Base-by-base conservation (phyloP, 192 early-diverging fungal species). In the Dissophora ornata region DNA sequence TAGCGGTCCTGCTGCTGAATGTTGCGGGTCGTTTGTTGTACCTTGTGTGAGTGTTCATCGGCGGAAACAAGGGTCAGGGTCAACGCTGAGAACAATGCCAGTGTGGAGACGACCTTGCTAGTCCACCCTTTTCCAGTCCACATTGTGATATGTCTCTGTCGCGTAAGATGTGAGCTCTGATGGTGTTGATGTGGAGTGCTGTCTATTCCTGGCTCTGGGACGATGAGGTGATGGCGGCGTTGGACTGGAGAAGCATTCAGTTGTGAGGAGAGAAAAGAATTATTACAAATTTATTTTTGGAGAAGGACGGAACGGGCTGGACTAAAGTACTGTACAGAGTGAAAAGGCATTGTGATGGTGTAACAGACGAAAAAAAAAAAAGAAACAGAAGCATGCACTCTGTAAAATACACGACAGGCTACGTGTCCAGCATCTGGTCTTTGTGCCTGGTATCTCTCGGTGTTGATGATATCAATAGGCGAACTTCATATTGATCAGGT, bases 21-120 rank as follows among this genome's bases (percentile, higher is more conserved):
- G 10, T 42, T 18, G n/a, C 24, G 24, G 40, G n/a, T 2, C 19
- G 36, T 22, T 32, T 36, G n/a, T 47, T 1, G 10, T 75, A 84
- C 84, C 58, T 25, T 78, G 62, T 85, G 84, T 15, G 84, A 79
- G 66, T 83, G 84, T 57, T 85, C 84, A 66, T 85, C 84, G 5
- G 84, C 84, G 22, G 41, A 15, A 24, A 65, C 62, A 28, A 74
- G 9, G 34, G 42, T 22, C 6, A 57, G 7, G 7, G 70, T 25
- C 18, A 62, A 50, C 15, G 62, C 30, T 18, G 57, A 22, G 40
- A 64, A 19, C n/a, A 58, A 29, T 46, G 56, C 47, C 13, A 74
- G 19, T 8, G 55, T 10, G 9, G 41, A 57, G 34, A 57, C 16
- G 38, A 65, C 32, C 42, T 52, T 74, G 62, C 21, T 33, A 9